Conservation (phyloP, 2,329 filamentous ascomycete species). For the Epicoccum nigrum region DNA sequence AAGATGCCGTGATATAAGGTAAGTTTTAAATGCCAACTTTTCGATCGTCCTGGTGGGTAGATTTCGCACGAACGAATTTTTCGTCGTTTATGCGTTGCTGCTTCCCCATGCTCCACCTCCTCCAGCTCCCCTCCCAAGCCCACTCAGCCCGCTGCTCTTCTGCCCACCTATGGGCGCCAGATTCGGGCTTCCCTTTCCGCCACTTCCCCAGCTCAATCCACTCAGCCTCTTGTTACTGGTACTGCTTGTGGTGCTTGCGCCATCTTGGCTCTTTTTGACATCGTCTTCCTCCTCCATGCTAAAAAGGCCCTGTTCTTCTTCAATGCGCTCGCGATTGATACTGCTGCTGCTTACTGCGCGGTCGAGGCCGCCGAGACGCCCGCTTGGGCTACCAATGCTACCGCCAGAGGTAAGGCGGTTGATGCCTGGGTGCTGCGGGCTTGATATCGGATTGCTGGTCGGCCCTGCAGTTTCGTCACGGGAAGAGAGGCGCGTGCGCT, state of each 20-base stretch:
- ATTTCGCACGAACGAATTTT: no score
- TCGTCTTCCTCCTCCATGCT: constrained; percentile 52
- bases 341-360: constrained; percentile 50
- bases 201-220: constrained; percentile 46
- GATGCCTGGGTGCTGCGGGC: constrained; percentile 72
- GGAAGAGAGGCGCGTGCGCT: constrained; percentile 51
- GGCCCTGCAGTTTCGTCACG: constrained; percentile 31
- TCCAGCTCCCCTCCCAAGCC: constrained; percentile 23
- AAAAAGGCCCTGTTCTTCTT: constrained; percentile 52
- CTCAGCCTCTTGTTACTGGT: constrained; percentile 46
- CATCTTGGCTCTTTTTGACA: constrained; percentile 40
- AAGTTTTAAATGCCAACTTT: not conserved
- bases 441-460: constrained; percentile 24
- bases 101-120: constrained; percentile 27
- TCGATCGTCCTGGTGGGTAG: not conserved
- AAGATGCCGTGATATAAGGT: not conserved
- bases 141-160: constrained; percentile 27
- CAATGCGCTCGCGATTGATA: constrained; percentile 49
- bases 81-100: not conserved
- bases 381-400: constrained; percentile 40
- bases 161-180: constrained; percentile 44
- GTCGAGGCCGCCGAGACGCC: constrained; percentile 41
- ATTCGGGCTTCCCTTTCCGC: constrained; percentile 44
- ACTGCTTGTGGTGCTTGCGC: constrained; percentile 40
- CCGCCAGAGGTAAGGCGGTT: constrained; percentile 41